Evolutionary conservation across 1,284 basidiomycete species (phyloP).

Genomic region (Megacollybia platyphylla): DNA sequence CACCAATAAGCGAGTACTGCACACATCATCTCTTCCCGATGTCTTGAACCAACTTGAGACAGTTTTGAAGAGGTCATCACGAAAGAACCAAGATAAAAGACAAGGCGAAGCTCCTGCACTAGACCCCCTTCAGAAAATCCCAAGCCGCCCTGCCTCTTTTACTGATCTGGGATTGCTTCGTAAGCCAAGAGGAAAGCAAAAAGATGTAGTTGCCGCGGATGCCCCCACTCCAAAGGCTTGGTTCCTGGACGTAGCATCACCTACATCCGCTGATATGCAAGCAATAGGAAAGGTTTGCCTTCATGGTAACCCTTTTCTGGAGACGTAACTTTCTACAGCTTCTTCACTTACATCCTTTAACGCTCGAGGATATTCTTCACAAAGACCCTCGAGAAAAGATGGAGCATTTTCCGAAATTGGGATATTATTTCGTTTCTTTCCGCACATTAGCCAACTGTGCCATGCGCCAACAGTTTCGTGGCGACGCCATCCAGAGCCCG

Average conservation of each 20-base stretch:
- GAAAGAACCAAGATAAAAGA: constrained; percentile 18
- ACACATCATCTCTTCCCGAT: constrained; percentile 44
- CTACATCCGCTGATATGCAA: constrained; percentile 84
- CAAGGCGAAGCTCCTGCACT: constrained; percentile 13
- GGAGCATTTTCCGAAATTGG: constrained; percentile 79
- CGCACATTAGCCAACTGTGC: constrained; percentile 49
- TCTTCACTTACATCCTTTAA: constrained; percentile 85
- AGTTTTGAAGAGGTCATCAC: constrained; percentile 32
- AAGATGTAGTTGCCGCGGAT: constrained; percentile 5
- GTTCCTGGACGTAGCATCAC: constrained; percentile 90
- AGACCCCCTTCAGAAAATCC: constrained; percentile 14
- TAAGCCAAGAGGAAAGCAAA: constrained; percentile 29
- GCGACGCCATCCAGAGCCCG: constrained; percentile 9
- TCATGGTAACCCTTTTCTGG: background rate
- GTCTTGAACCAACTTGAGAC: constrained; percentile 44
- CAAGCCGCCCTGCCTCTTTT: constrained; percentile 16
- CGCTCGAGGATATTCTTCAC: constrained; percentile 92
- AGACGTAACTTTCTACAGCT: constrained; percentile 30
- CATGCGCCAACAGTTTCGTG: constrained; percentile 14
- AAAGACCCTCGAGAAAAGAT: constrained; percentile 91
- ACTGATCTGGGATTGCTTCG: constrained; percentile 13
- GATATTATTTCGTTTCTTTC: constrained; percentile 90
- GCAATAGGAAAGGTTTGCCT: constrained; percentile 65
- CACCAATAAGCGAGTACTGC: constrained; percentile 23
- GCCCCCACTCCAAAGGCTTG: constrained; percentile 41